Percentiles rank a stretch among this genome's conserved stretches.
phyloP scores from a whole-genome alignment of 2,329 filamentous ascomycete species.

The Aspergillus alliaceus region DNA sequence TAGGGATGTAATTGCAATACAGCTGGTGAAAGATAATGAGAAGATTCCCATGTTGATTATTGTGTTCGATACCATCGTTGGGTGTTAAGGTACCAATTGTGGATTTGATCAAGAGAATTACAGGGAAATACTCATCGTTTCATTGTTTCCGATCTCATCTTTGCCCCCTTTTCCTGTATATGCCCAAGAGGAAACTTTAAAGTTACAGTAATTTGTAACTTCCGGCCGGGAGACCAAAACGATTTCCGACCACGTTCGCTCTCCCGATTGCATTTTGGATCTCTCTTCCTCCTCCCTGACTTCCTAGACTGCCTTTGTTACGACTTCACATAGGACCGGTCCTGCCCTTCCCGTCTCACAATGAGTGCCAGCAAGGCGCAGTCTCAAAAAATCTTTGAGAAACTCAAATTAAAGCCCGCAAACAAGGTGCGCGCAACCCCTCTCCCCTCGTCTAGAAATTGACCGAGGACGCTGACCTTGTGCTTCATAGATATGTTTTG shows the following conservation, averaged over 20 bases:
- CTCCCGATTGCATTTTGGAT: slow-evolving; percentile 29
- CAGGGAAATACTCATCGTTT: not conserved
- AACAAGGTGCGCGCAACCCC: slow-evolving; percentile 72
- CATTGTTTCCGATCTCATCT: not conserved
- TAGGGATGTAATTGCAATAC: slow-evolving; percentile 20
- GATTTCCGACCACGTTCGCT: slow-evolving; percentile 40
- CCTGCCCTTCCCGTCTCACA: slow-evolving; percentile 19
- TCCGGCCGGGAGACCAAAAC: slow-evolving; percentile 19
- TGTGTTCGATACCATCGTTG: not conserved
- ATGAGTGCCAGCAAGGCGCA: slow-evolving; percentile 85
- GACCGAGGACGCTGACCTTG: slow-evolving; percentile 10
- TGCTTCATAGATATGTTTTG: slow-evolving; percentile 80
- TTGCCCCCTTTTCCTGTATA: no score
- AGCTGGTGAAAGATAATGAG: not conserved
- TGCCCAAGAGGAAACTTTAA: not conserved
- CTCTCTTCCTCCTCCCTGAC: slow-evolving; percentile 10
- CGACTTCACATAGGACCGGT: not conserved
- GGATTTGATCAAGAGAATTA: not conserved
- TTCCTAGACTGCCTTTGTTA: slow-evolving; percentile 3
- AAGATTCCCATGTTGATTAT: not conserved
- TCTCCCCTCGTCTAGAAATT: slow-evolving; percentile 18
- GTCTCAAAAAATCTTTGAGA: slow-evolving; percentile 97
- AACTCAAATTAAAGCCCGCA: slow-evolving; percentile 87
- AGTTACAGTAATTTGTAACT: slow-evolving; percentile 20
- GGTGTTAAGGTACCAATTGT: not conserved